Evolutionary conservation across 306 rosid species (phyloP).

Genomic region (Lupinus albus): DNA sequence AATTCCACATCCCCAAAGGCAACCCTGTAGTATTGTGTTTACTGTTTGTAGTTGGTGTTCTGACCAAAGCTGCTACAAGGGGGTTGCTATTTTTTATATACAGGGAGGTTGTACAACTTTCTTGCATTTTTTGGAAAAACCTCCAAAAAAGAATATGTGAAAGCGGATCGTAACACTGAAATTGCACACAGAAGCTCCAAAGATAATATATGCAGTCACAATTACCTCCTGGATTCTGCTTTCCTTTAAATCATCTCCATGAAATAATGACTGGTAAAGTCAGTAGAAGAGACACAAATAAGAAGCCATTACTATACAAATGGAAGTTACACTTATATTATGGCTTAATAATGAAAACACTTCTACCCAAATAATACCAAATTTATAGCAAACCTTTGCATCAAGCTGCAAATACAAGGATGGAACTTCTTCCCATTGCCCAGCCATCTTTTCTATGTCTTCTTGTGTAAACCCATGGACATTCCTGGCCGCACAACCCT

Average conservation of each 20-base stretch:
- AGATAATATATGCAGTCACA: conserved; percentile 29
- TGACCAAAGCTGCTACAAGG: conserved; percentile 1
- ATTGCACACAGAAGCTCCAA: conserved; percentile 11
- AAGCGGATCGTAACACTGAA: conserved; percentile 16
- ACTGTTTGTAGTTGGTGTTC: conserved; percentile 10
- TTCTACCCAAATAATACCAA: conserved; percentile 30
- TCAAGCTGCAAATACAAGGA: conserved; percentile 79
- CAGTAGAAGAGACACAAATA: conserved; percentile 42
- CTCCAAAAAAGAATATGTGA: conserved; percentile 2
- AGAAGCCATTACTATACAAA: conserved; percentile 17
- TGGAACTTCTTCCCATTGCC: conserved; percentile 91
- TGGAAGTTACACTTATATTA: conserved; percentile 13
- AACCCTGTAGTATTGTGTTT: neutral
- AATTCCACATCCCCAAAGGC: neutral
- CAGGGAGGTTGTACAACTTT: conserved; percentile 9
- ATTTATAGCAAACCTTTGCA: conserved; percentile 62
- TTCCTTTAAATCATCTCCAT: conserved; percentile 83
- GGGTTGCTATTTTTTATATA: conserved; percentile 7
- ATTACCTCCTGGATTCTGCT: conserved; percentile 87
- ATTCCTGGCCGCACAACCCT: conserved; percentile 99
- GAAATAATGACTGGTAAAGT: conserved; percentile 75
- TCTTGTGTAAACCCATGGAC: conserved; percentile 81
- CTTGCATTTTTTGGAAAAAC: neutral
- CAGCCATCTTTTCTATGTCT: conserved; percentile 77
- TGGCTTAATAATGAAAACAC: conserved; percentile 25